Evolutionary conservation across 305 asterid genomes (phyloP).

Genomic region (Plantago lanceolata): DNA sequence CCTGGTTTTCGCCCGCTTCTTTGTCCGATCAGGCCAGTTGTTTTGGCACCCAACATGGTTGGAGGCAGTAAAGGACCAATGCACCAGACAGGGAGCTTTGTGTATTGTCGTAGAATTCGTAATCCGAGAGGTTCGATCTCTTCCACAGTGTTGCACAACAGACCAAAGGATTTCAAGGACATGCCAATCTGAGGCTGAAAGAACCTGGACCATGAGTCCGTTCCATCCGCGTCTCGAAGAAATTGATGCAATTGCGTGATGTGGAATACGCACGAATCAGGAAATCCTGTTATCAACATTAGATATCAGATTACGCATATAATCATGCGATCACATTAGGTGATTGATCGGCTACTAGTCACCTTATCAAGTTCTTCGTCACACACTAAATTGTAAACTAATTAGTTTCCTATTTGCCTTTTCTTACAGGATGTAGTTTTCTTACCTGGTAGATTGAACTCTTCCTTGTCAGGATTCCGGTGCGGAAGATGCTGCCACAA

Average conservation of each 20-base stretch:
- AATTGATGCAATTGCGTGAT: constrained; percentile 52
- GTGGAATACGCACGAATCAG: constrained; percentile 48
- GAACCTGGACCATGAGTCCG: constrained; percentile 69
- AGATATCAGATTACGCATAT: no score
- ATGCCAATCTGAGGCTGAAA: constrained; percentile 41
- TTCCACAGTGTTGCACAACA: constrained; percentile 59
- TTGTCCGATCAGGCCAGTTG: constrained; percentile 25
- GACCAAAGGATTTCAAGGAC: constrained; percentile 46
- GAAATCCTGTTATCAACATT: constrained; percentile 39
- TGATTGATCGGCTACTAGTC: no score
- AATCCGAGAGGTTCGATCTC: constrained; percentile 65
- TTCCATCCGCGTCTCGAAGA: constrained; percentile 61
- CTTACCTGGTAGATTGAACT: constrained; percentile 38
- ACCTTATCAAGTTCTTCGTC: no score
- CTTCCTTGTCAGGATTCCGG: constrained; percentile 32
- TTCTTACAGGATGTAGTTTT: no score
- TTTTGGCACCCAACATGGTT: constrained; percentile 28
- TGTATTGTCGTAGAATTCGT: constrained; percentile 33
- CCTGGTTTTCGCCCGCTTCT: constrained; percentile 58
- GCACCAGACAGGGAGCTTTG: constrained; percentile 66
- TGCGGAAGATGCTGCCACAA: constrained; percentile 82
- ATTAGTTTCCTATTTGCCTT: no score
- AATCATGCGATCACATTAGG: no score
- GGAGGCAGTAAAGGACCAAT: constrained; percentile 71
- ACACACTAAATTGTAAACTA: no score